A percentile compares a stretch with the other conserved stretches of the same genome.
phyloP scores from a whole-genome alignment of 192 early-diverging fungal species.

The Entomortierella lignicola region DNA sequence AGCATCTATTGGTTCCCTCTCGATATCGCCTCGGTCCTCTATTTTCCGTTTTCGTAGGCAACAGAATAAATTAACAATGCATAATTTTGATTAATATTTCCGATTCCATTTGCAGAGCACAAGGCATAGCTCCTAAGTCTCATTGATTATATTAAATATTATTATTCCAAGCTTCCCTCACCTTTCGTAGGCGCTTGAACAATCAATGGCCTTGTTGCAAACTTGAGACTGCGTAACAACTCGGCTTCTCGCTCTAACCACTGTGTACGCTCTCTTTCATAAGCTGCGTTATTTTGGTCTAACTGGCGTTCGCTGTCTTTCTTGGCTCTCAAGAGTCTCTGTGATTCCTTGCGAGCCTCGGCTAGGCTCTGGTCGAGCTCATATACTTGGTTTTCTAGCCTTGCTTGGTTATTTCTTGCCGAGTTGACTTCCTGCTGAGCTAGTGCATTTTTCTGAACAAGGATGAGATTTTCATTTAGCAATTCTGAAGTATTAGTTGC shows the following conservation, averaged over 20 bases:
- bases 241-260: slow-evolving; percentile 64
- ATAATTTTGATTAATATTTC: neutral
- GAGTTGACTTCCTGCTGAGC: slow-evolving; percentile 46
- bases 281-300: slow-evolving; percentile 19
- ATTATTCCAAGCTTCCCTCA: neutral
- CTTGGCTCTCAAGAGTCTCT: slow-evolving; percentile 47
- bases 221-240: slow-evolving; percentile 53
- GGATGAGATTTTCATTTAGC: slow-evolving; percentile 43
- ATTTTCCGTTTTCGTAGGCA: neutral
- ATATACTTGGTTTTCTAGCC: slow-evolving; percentile 65
- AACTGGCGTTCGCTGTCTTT: slow-evolving; percentile 60
- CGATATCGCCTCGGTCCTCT: slow-evolving; percentile 2
- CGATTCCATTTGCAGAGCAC: neutral
- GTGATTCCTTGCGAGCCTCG: slow-evolving; percentile 53
- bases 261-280: slow-evolving; percentile 55
- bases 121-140: neutral
- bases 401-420: slow-evolving; percentile 35
- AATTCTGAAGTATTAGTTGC: slow-evolving; percentile 21
- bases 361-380: slow-evolving; percentile 57
- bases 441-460: slow-evolving; percentile 50
- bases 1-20: slow-evolving; percentile 7
- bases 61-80: neutral
- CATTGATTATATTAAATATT: neutral
- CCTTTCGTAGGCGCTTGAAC: slow-evolving; percentile 51
- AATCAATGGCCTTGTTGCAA: slow-evolving; percentile 49